Percentiles rank a stretch among this genome's conserved stretches.
These are phyloP conservation scores for Pyrenophora seminiperda DNA, from an alignment of 2,329 filamentous ascomycete genomes.

Conservation along the genomic window DNA sequence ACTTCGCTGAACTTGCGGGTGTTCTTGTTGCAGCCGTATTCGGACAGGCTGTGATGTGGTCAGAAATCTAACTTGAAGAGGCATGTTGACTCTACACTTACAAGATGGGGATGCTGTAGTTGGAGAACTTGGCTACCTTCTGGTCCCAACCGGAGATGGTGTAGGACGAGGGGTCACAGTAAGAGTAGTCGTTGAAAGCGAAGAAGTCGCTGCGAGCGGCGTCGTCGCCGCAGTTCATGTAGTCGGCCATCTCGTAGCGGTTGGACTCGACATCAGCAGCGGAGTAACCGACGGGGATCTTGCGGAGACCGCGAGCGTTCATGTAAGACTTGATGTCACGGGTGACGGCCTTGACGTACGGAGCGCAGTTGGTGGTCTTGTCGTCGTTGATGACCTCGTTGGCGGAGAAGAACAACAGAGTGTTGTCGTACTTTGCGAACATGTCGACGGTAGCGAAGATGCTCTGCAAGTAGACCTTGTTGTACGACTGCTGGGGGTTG, in stretches of 20 bases:
- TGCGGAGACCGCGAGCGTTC: slow-evolving; percentile 68
- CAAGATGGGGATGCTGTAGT: slow-evolving; percentile 88
- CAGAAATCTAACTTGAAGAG: slow-evolving; percentile 11
- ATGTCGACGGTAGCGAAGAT: slow-evolving; percentile 87
- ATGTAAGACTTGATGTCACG: slow-evolving; percentile 83
- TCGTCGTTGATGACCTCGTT: slow-evolving; percentile 78
- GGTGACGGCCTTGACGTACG: slow-evolving; percentile 74
- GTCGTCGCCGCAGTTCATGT: slow-evolving; percentile 91
- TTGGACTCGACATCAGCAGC: slow-evolving; percentile 85
- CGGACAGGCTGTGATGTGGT: slow-evolving; percentile 67
- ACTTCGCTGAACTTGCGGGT: slow-evolving; percentile 82
- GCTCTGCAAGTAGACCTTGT: slow-evolving; percentile 80
- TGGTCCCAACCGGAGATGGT: slow-evolving; percentile 76
- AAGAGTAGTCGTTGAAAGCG: slow-evolving; percentile 88
- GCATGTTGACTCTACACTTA: slow-evolving; percentile 29
- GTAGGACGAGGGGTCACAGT: slow-evolving; percentile 76
- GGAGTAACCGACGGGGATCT: slow-evolving; percentile 79
- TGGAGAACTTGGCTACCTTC: slow-evolving; percentile 85
- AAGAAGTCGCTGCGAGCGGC: slow-evolving; percentile 87
- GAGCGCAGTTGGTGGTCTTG: slow-evolving; percentile 66
- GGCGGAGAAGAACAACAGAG: slow-evolving; percentile 79
- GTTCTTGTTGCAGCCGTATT: slow-evolving; percentile 89
- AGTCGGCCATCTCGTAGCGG: slow-evolving; percentile 82
- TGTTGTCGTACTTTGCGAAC: slow-evolving; percentile 84
- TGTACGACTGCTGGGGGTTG: slow-evolving; percentile 78